Conservation (phyloP, 371 early-diverging fungal species). For the Circinella minor region DNA sequence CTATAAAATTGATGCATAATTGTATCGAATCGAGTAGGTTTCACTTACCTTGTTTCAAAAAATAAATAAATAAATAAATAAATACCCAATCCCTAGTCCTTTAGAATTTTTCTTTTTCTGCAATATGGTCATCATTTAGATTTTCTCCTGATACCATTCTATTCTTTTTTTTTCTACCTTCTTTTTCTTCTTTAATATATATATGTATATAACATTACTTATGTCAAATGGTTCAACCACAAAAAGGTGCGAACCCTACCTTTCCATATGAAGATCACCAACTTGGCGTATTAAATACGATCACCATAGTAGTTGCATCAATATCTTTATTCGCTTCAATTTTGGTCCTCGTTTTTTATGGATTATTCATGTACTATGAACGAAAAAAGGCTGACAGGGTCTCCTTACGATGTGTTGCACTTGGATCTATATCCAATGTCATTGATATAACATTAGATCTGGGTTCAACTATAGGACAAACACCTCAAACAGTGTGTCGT, state of each 20-base stretch:
- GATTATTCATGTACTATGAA: not conserved
- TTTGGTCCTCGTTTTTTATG: not conserved
- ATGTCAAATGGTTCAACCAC: too few relatives aligned
- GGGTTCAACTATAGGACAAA: not conserved
- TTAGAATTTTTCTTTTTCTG: too few relatives aligned
- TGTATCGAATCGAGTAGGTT: too few relatives aligned
- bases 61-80: too few relatives aligned
- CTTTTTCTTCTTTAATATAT: not conserved
- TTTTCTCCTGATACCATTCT: not conserved
- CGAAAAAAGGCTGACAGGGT: constrained; percentile 25
- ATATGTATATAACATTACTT: too few relatives aligned
- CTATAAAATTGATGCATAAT: too few relatives aligned
- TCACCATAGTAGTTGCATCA: not conserved
- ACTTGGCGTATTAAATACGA: not conserved
- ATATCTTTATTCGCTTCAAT: not conserved
- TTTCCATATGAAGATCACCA: not conserved
- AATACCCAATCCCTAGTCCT: too few relatives aligned
- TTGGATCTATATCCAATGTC: constrained; percentile 17
- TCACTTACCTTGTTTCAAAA: not conserved
- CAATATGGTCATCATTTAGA: not conserved
- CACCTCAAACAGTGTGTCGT: constrained; percentile 18
- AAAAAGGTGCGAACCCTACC: not conserved
- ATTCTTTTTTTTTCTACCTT: not conserved
- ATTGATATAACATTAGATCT: constrained; percentile 17
- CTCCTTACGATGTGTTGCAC: constrained; percentile 38